phyloP scores from a whole-genome alignment of 768 basidiomycete genomes.

The Cyclocybe cylindracea region DNA sequence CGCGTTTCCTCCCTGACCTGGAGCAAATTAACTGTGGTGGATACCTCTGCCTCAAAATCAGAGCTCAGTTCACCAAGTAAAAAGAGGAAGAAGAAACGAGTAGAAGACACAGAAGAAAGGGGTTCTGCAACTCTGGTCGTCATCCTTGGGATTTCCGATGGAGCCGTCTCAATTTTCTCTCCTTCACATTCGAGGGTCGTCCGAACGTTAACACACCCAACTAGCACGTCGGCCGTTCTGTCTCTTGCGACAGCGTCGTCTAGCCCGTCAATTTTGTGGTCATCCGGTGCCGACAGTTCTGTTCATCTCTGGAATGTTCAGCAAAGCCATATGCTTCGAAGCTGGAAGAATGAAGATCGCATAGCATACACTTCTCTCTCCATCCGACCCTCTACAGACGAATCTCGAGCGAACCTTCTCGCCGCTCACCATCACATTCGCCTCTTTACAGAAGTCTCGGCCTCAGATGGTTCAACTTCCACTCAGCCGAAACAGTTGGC shows the following conservation, averaged over 20 bases:
- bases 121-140: conserved; percentile 42
- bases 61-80: conserved; percentile 42
- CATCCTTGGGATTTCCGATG: conserved; percentile 61
- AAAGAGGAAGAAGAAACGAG: conserved; percentile 59
- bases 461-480: conserved; percentile 25
- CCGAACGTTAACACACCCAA: conserved; percentile 54
- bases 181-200: conserved; percentile 58
- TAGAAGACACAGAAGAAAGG: conserved; percentile 32
- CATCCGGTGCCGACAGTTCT: conserved; percentile 57
- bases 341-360: conserved; percentile 58
- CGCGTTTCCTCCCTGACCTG: conserved; percentile 58
- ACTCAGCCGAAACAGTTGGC: conserved; percentile 47
- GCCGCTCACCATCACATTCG: conserved; percentile 63
- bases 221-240: conserved; percentile 54
- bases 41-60: background rate
- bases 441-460: conserved; percentile 40
- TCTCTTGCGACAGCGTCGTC: conserved; percentile 40
- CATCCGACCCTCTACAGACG: conserved; percentile 38
- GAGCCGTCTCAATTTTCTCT: conserved; percentile 61
- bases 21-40: conserved; percentile 33
- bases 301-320: conserved; percentile 60
- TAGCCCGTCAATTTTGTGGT: conserved; percentile 45
- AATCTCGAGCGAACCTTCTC: conserved; percentile 47
- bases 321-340: conserved; percentile 47
- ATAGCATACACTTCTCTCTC: conserved; percentile 58